Evolutionary conservation across 2,329 filamentous ascomycete species (phyloP).

Genomic region (Xylariaceae sp.): DNA sequence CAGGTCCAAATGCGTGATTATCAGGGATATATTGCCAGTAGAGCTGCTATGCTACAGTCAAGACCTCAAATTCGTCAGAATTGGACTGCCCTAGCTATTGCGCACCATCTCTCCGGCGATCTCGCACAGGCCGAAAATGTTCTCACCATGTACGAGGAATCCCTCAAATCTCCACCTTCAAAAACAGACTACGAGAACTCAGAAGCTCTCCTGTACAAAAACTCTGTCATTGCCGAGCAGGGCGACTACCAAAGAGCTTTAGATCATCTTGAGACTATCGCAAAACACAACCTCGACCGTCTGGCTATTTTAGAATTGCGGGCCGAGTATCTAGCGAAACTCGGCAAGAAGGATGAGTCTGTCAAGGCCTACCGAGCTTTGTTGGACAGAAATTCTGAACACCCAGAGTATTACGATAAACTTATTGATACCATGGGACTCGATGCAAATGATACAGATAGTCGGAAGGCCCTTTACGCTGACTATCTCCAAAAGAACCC

Average conservation of each 20-base stretch:
- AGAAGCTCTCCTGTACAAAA: constrained; percentile 93
- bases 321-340: constrained; percentile 76
- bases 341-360: constrained; percentile 76
- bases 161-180: constrained; percentile 74
- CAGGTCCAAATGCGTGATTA: constrained; percentile 98
- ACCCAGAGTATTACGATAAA: constrained; percentile 78
- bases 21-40: constrained; percentile 85
- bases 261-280: constrained; percentile 75
- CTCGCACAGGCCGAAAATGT: constrained; percentile 84
- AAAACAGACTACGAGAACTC: constrained; percentile 86
- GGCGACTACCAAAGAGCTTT: constrained; percentile 80
- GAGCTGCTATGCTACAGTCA: constrained; percentile 80
- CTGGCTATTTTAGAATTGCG: constrained; percentile 80
- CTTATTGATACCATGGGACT: constrained; percentile 68
- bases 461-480: constrained; percentile 71
- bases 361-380: constrained; percentile 75
- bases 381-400: constrained; percentile 83
- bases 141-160: constrained; percentile 87
- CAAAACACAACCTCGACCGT: constrained; percentile 76
- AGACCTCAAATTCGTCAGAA: constrained; percentile 80
- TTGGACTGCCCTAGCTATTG: constrained; percentile 96
- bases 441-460: constrained; percentile 53
- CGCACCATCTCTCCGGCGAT: constrained; percentile 86
- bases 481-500: constrained; percentile 78
- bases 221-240: constrained; percentile 84